phyloP scores from a whole-genome alignment of 1,139 yeast species.

The Nakaseomyces kungkrabaensis region DNA sequence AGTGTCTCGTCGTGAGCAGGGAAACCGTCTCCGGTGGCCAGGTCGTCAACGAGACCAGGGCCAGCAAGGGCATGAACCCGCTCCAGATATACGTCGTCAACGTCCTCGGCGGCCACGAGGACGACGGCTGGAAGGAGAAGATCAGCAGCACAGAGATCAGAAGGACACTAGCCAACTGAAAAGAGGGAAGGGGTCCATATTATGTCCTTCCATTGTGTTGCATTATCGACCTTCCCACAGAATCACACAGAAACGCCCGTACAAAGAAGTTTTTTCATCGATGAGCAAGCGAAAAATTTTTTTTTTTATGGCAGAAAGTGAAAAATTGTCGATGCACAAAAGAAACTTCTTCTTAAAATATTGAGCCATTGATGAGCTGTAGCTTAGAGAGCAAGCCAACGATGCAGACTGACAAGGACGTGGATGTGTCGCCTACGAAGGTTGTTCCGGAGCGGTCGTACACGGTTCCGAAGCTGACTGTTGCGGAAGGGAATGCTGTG shows the following conservation, averaged over 20 bases:
- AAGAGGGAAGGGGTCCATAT: no score
- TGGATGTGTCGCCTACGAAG: no score
- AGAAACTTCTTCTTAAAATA: no score
- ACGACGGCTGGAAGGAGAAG: constrained; percentile 59
- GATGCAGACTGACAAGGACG: no score
- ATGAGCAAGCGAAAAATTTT: neutral
- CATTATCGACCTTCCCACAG: no score
- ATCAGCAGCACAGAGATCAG: constrained; percentile 64
- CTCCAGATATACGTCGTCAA: constrained; percentile 54
- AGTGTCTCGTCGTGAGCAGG: constrained; percentile 68
- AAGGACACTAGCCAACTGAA: constrained; percentile 6
- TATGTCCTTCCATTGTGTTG: no score
- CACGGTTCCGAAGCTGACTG: neutral
- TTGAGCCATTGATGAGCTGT: no score
- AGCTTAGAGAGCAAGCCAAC: no score
- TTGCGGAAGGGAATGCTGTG: neutral
- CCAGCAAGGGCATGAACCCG: constrained; percentile 42
- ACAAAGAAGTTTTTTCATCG: neutral
- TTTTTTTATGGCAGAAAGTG: neutral
- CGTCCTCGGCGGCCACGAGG: constrained; percentile 56
- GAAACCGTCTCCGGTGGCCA: constrained; percentile 75
- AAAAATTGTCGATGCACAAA: no score
- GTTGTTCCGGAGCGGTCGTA: neutral
- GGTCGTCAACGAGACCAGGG: constrained; percentile 55
- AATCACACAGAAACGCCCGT: neutral